Percentiles rank a stretch among this genome's conserved stretches.
Evolutionary conservation across 345 rosid species (phyloP).

Genomic region (Rhizophora apiculata): DNA sequence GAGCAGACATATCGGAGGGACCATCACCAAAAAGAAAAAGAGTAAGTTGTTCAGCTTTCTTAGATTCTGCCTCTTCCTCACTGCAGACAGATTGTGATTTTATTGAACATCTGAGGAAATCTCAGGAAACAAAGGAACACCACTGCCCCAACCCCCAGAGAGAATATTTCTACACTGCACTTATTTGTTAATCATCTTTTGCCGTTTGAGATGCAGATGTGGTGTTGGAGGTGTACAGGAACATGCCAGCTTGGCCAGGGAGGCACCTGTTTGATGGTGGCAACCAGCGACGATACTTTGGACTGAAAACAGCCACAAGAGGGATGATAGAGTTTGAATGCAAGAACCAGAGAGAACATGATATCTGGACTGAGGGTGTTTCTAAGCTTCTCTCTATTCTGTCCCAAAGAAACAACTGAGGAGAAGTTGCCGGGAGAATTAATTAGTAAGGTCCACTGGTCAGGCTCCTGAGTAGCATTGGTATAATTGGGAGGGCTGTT

Average conservation of each 20-base stretch:
- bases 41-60: slow-evolving; percentile 37
- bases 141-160: too few relatives aligned
- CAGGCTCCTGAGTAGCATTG: not conserved
- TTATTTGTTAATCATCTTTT: not conserved
- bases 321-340: slow-evolving; percentile 82
- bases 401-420: slow-evolving; percentile 41
- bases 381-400: slow-evolving; percentile 58
- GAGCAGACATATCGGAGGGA: slow-evolving; percentile 79
- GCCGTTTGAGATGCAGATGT: slow-evolving; percentile 42
- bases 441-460: not conserved
- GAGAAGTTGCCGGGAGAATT: not conserved
- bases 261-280: slow-evolving; percentile 66
- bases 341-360: slow-evolving; percentile 67
- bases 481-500: too few relatives aligned
- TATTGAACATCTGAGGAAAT: too few relatives aligned
- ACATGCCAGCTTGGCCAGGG: slow-evolving; percentile 88
- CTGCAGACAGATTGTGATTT: too few relatives aligned
- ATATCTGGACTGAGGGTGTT: slow-evolving; percentile 80
- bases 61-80: not conserved
- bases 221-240: slow-evolving; percentile 67
- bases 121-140: too few relatives aligned
- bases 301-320: slow-evolving; percentile 60
- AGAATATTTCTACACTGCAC: not conserved
- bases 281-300: slow-evolving; percentile 70
- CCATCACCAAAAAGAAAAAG: slow-evolving; percentile 87